Evolutionary conservation across 441 rosid genomes (phyloP), one percentile per base, ranked within the genome.

Genomic region (Flueggea neowawraea): DNA sequence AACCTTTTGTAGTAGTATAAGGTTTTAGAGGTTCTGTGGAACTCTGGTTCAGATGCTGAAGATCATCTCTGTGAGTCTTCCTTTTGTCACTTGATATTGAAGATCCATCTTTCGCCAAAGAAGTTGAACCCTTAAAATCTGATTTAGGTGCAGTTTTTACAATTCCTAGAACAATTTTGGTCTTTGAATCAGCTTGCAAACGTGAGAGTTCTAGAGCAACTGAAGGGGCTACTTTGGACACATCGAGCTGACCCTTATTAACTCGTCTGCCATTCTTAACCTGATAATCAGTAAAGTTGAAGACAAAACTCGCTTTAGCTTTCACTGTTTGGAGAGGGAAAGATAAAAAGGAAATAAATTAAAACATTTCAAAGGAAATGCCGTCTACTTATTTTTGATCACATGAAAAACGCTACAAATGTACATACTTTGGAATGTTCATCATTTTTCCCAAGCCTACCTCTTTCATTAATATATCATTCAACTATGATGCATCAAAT

Each of bases 231-330:
- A 78, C 74, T 73, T 69, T 82, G 51, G 76, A 69, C 16, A 22
- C 66, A 62, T 55, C 63, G 63, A 69, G 62, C 54, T 50, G 78
- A 59, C 69, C 72, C 67, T 69, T 72, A 58, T 71, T 68, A 43
- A 32, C 59, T 68, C 68, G 75, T 66, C 75, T 84, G 63, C 64
- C 65, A 61, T 67, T 77, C 71, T 73, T 84, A 60, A 73, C 73
- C 88, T 84, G 70, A 60, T 13, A 60, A 58, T 62, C 51, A 65
- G 17, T 39, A 54, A 63, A 59, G 62, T 54, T 6, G 36, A 13
- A 31, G 55, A 10, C 16, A 10, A 39, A 43, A 67, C 17, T 10
- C 50, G 41, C 41, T 36, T 50, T 16, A 48, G 31, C 58, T 54
- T 36, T 31, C 31, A 49, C n/a, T 50, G 58, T 31, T 50, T 11